Evolutionary conservation across 345 rosid genomes (phyloP), one percentile per base, ranked within the genome.

Genomic region (Corchorus olitorius): DNA sequence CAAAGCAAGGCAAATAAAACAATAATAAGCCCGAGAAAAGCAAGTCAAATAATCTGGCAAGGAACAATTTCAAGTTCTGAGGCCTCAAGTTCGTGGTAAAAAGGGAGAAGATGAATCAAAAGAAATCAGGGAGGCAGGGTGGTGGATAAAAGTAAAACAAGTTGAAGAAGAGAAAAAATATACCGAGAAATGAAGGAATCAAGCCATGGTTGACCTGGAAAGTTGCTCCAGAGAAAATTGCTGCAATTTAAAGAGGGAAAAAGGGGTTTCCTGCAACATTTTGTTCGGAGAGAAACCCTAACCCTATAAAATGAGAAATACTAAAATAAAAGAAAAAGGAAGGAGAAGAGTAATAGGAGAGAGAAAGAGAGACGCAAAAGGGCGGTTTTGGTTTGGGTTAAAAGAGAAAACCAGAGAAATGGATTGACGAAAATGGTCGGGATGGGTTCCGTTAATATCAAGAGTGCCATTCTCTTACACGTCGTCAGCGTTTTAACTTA

Each of bases 151-250:
- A 5, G 15, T 15, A 62, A 33, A 61, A 35, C 1, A 13, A 2
- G 46, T 10, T 8, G 55, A 48, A 27, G 37, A 17, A 46, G 9
- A 72, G 74, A 71, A 0, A 27, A 27, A 65, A 37, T 49, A 34
- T 80, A 87, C 93, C 90, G 64, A 78, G 69, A 72, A 83, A 78
- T 65, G 68, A 82, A 59, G 10, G 79, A 83, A 86, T 84, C 85
- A 84, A 71, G 86, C 82, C 85, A 85, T 80, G 83, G 41, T 81
- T 74, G 77, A 79, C 78, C 76, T 49, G 79, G 22, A 39, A 83
- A 83, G 81, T 43, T 81, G 54, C 72, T 72, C 79, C 64, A 80
- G 70, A 34, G 27, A 59, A 22, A 65, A 61, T 72, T 72, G 72
- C 46, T 39, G 63, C 7, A 77, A 81, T 53, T 64, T 34, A 48